These are phyloP conservation scores for Decorospora gaudefroyi DNA, from an alignment of 2,329 filamentous ascomycete genomes.

Conservation along the genomic window DNA sequence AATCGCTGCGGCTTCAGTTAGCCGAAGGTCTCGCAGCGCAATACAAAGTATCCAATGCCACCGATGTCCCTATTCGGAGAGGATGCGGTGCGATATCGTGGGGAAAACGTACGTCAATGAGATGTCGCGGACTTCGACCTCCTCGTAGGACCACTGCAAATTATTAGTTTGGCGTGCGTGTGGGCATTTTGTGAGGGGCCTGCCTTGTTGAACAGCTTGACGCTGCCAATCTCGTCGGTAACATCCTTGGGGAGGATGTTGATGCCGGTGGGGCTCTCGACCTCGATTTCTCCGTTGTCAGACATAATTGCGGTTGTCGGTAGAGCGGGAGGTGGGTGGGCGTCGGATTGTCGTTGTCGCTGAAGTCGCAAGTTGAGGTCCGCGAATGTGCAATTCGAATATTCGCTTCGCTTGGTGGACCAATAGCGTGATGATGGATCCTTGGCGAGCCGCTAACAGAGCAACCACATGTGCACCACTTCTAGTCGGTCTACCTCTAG, in stretches of 20 bases:
- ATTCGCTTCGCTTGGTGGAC: conserved; percentile 21
- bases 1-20: conserved; percentile 71
- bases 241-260: conserved; percentile 92
- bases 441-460: too few relatives aligned
- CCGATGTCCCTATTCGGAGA: conserved; percentile 12
- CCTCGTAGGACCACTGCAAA: conserved; percentile 81
- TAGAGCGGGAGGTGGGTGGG: conserved; percentile 28
- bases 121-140: conserved; percentile 99
- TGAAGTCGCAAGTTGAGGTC: conserved; percentile 19
- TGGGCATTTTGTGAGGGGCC: conserved; percentile 14
- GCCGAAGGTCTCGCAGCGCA: conserved; percentile 33
- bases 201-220: conserved; percentile 93
- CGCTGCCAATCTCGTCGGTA: conserved; percentile 81
- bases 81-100: conserved; percentile 17
- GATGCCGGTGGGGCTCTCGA: conserved; percentile 75
- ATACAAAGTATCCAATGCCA: conserved; percentile 23
- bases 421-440: conserved; percentile 16
- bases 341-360: conserved; percentile 38
- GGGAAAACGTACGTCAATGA: conserved; percentile 85
- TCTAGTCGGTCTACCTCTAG: too few relatives aligned
- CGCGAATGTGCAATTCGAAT: conserved; percentile 21
- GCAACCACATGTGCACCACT: too few relatives aligned
- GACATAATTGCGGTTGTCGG: conserved; percentile 66
- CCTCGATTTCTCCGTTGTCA: conserved; percentile 89
- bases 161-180: conserved; percentile 20